phyloP scores from a whole-genome alignment of 345 rosid species.

The Murraya paniculata region DNA sequence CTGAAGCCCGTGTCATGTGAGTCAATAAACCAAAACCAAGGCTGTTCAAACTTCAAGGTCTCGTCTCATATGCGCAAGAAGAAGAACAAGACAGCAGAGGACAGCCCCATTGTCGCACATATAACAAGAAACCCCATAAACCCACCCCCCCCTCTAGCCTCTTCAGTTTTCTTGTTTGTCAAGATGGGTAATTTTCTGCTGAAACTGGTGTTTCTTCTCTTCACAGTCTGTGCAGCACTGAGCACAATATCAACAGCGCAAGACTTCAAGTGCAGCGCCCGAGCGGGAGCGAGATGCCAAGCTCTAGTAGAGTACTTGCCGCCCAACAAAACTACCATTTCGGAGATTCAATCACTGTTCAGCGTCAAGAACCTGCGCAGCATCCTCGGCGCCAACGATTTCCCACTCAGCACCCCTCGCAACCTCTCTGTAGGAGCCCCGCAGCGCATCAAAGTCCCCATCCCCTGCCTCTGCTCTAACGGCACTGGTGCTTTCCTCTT shows the following conservation, averaged over 20 bases:
- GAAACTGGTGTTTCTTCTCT: neutral
- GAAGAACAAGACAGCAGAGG: neutral
- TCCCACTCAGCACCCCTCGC: conserved; percentile 14
- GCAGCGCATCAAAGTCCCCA: conserved; percentile 26
- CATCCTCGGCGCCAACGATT: conserved; percentile 42
- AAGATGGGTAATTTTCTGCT: conserved; percentile 7
- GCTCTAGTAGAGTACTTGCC: conserved; percentile 33
- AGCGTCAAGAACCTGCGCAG: conserved; percentile 27
- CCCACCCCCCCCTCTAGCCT: no score
- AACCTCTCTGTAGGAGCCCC: conserved; percentile 1
- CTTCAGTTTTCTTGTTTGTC: no score
- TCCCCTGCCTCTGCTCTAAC: conserved; percentile 39
- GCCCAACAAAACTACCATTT: conserved; percentile 26
- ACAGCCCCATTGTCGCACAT: no score
- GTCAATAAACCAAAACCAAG: neutral
- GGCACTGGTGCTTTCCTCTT: conserved; percentile 28
- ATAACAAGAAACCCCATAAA: no score
- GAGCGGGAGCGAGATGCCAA: conserved; percentile 6
- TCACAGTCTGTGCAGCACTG: conserved; percentile 4
- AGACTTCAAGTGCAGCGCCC: conserved; percentile 31
- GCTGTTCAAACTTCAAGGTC: neutral
- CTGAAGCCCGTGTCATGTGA: no score
- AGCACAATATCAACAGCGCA: conserved; percentile 12
- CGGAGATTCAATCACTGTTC: conserved; percentile 33
- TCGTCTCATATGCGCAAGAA: neutral